Percentiles rank a stretch among this genome's conserved stretches.
Conservation (phyloP, 2,329 filamentous ascomycete species). For the Huntiella decipiens region DNA sequence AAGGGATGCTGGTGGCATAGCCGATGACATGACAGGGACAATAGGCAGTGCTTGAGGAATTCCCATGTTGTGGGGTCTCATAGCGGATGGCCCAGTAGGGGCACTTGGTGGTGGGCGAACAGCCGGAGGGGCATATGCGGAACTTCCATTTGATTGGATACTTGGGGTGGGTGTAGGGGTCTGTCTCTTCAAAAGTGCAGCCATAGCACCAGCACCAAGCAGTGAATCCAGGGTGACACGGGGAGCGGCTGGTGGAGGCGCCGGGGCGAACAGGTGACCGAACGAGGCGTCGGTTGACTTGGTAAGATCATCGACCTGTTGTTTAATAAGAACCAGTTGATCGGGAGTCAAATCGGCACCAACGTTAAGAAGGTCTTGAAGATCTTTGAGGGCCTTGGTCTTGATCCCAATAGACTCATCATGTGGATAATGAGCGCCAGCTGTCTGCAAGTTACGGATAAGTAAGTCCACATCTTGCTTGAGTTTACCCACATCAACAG, state of each 20-base stretch:
- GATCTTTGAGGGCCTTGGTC: slow-evolving; percentile 66
- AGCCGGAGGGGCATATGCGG: not conserved
- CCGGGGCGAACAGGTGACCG: slow-evolving; percentile 20
- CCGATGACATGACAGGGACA: slow-evolving; percentile 14
- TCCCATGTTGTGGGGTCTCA: slow-evolving; percentile 27
- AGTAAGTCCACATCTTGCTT: slow-evolving; percentile 68
- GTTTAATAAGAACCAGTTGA: slow-evolving; percentile 67
- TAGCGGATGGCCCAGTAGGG: slow-evolving; percentile 15
- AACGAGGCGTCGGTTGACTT: slow-evolving; percentile 36
- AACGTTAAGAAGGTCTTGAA: slow-evolving; percentile 57
- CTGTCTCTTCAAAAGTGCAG: slow-evolving; percentile 33
- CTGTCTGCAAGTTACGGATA: slow-evolving; percentile 51
- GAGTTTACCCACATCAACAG: slow-evolving; percentile 50
- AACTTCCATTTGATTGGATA: not conserved
- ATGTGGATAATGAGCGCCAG: slow-evolving; percentile 57
- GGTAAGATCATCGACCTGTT: slow-evolving; percentile 65
- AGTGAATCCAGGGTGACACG: slow-evolving; percentile 33
- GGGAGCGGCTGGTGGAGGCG: slow-evolving; percentile 17
- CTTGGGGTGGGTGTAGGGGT: slow-evolving; percentile 1
- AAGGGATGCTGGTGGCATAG: not conserved
- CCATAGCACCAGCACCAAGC: slow-evolving; percentile 39
- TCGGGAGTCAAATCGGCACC: slow-evolving; percentile 60
- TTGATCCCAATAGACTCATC: slow-evolving; percentile 60
- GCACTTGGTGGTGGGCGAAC: not conserved
- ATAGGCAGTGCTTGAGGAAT: slow-evolving; percentile 3